Evolutionary conservation across 495 filamentous ascomycete genomes (phyloP).

Genomic region (Aspergillus bertholletiae): DNA sequence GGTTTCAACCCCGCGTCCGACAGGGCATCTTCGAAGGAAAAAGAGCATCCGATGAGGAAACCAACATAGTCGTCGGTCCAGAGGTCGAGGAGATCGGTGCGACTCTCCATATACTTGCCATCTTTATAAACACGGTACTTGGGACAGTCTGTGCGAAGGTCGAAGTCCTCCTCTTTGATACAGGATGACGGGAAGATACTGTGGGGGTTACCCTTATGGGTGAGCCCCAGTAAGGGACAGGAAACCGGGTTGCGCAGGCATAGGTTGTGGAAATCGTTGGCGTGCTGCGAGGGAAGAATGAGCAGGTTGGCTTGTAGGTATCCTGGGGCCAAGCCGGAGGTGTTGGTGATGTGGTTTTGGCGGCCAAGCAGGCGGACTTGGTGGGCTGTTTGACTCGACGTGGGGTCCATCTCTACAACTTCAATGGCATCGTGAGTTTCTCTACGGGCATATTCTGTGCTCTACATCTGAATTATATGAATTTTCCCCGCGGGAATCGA

Average conservation of each 20-base stretch:
- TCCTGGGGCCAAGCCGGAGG: conserved; percentile 46
- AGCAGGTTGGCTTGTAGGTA: conserved; percentile 58
- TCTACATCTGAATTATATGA: background rate
- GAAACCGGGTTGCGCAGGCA: conserved; percentile 56
- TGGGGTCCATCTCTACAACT: background rate
- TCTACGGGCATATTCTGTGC: background rate
- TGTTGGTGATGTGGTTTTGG: conserved; percentile 35
- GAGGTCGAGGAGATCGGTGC: conserved; percentile 34
- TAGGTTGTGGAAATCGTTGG: conserved; percentile 47
- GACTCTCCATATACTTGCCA: conserved; percentile 21
- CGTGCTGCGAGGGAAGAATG: conserved; percentile 48
- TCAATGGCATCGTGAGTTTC: background rate
- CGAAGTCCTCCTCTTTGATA: conserved; percentile 31
- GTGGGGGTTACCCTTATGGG: conserved; percentile 16
- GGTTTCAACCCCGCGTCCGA: conserved; percentile 39
- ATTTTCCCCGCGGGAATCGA: too few species aligned
- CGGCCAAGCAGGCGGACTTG: conserved; percentile 43
- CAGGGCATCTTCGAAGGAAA: conserved; percentile 52
- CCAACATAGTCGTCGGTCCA: conserved; percentile 52
- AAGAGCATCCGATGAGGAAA: conserved; percentile 58
- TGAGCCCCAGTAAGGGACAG: conserved; percentile 50
- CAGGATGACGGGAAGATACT: conserved; percentile 18
- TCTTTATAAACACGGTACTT: conserved; percentile 49
- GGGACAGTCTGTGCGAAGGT: conserved; percentile 52
- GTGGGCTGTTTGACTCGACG: background rate